Conservation (phyloP, 768 basidiomycete genomes). For the Trametes cubensis region DNA sequence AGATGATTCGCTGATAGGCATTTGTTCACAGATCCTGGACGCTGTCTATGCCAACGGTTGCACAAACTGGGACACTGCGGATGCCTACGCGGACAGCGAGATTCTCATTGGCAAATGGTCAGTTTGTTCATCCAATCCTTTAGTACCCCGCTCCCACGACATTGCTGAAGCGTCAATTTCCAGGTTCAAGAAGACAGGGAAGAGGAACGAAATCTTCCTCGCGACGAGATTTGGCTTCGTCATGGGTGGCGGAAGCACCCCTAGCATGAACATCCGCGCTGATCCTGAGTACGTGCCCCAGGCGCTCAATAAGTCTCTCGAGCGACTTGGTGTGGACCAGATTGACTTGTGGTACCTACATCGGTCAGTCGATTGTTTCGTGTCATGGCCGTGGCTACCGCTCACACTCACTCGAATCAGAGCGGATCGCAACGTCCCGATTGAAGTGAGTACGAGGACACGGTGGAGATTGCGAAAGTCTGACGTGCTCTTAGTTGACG, state of each 20-base stretch:
- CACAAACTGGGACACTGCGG: constrained; percentile 14
- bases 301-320: constrained; percentile 43
- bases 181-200: constrained; percentile 57
- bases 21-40: too few relatives aligned
- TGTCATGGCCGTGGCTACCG: constrained; percentile 23
- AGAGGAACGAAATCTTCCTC: constrained; percentile 56
- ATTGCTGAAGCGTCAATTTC: too few relatives aligned
- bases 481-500: constrained; percentile 6
- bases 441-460: constrained; percentile 21
- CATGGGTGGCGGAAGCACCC: constrained; percentile 17
- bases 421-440: constrained; percentile 29
- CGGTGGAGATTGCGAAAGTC: too few relatives aligned
- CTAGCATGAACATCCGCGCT: constrained; percentile 34
- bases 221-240: constrained; percentile 58
- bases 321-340: constrained; percentile 38
- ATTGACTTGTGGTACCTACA: constrained; percentile 47
- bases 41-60: too few relatives aligned
- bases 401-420: constrained; percentile 12
- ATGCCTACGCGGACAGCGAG: constrained; percentile 44
- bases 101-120: constrained; percentile 47
- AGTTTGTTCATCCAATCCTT: not conserved
- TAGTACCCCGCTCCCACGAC: too few relatives aligned
- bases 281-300: constrained; percentile 45
- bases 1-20: too few relatives aligned
- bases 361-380: constrained; percentile 27